phyloP scores from a whole-genome alignment of 306 rosid species.

The Trichosanthes cucumerina region DNA sequence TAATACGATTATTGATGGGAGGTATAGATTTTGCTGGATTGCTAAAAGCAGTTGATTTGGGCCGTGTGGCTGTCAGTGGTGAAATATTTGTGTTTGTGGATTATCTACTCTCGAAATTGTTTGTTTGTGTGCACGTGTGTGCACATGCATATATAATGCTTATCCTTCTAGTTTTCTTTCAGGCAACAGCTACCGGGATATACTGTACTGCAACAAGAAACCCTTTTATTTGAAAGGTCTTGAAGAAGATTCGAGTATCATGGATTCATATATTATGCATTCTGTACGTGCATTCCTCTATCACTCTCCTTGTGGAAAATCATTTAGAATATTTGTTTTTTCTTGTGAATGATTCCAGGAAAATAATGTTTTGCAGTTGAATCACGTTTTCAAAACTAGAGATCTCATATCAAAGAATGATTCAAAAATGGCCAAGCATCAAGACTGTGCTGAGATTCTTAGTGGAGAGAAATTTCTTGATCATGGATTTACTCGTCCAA shows the following conservation, averaged over 20 bases:
- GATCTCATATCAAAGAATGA: conserved; percentile 66
- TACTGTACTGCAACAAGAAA: conserved; percentile 69
- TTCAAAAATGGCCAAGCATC: conserved; percentile 40
- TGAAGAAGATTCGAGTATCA: conserved; percentile 47
- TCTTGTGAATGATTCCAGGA: conserved; percentile 4
- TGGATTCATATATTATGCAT: conserved; percentile 85
- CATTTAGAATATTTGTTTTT: neutral
- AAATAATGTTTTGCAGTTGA: conserved; percentile 49
- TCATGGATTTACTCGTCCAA: conserved; percentile 93
- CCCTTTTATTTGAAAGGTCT: conserved; percentile 78
- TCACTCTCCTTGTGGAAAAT: neutral
- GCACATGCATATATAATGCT: neutral
- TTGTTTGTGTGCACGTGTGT: neutral
- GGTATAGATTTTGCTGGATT: neutral
- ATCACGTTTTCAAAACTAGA: conserved; percentile 71
- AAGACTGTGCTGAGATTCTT: conserved; percentile 27
- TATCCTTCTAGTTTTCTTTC: neutral
- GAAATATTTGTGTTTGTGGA: neutral
- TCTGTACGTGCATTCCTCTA: conserved; percentile 40
- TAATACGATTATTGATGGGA: neutral
- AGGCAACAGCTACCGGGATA: conserved; percentile 80
- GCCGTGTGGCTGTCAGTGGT: neutral
- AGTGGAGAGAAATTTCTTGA: conserved; percentile 50
- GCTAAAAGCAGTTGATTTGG: neutral
- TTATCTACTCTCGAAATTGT: neutral